Evolutionary conservation across 2,329 filamentous ascomycete species (phyloP), one percentile per base, ranked within the genome.

Genomic region (Harringtonia aguacate): DNA sequence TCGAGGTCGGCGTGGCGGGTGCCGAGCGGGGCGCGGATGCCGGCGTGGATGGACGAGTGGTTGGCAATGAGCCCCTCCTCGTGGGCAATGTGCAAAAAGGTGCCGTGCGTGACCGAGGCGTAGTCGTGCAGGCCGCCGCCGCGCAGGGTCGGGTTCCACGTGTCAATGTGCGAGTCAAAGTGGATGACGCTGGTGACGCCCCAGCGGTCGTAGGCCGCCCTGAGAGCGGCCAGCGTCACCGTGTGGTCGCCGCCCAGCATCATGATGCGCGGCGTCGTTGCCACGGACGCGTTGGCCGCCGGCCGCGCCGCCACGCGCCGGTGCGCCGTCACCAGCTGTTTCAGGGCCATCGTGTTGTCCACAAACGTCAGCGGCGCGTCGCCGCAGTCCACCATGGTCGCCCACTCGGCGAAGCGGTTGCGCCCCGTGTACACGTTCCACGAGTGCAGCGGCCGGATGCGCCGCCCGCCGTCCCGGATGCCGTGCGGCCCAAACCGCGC

Each of bases 351-450:
- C 0, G 68, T 75, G 58, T 89, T 90, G 61, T 90, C 84, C 50
- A 89, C 80, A 12, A 81, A 84, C 0, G 81, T 86, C 47, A 88
- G 68, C 2, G 81, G 82, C 44, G 86, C 84, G 53, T 90, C 85
- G 28, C 86, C 86, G 55, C 85, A 89, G 63, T 90, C 85, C 31
- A 86, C 70, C 38, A 90, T 70, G 14, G 66, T 77, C 0, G 82
- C 81, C 80, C 82, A 87, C n/a, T 76, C 81, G 22, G 68, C 65
- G 58, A 85, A 84, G 0, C 82, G 79, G 54, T 87, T 87, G 45
- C 55, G 60, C n/a, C 55, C 61, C 12, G 55, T 56, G 42, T 56
- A 58, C 20, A 58, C 30, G 45, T 41, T 55, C 52, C 53, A 58
- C 17, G 41, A 36, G 13, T 47, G 49, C 1, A 42, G 39, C 1